phyloP scores from a whole-genome alignment of 2,329 filamentous ascomycete species.

The Colletotrichum gloeosporioides region DNA sequence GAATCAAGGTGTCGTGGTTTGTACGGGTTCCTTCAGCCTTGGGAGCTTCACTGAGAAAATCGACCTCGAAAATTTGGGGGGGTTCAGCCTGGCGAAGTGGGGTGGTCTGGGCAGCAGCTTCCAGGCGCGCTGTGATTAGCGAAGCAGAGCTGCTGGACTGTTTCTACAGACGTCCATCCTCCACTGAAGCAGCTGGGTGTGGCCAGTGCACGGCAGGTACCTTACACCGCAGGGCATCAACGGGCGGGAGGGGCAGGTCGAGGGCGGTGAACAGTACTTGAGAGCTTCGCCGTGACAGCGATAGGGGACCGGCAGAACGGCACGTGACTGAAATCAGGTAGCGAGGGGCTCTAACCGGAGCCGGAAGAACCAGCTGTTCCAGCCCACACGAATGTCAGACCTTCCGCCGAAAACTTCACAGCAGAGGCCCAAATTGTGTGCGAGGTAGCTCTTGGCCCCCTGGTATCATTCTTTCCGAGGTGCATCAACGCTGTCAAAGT shows the following conservation, averaged over 20 bases:
- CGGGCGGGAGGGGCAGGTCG: not conserved
- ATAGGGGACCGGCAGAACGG: not conserved
- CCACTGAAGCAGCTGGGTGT: not conserved
- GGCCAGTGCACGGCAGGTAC: not conserved
- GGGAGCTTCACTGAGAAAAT: slow-evolving; percentile 21
- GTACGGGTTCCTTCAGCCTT: slow-evolving; percentile 21
- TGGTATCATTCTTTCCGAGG: not conserved
- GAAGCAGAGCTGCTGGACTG: not conserved
- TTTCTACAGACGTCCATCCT: slow-evolving; percentile 20
- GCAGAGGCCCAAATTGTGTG: slow-evolving; percentile 9
- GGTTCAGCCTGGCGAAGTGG: slow-evolving; percentile 23
- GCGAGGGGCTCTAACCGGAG: slow-evolving; percentile 7
- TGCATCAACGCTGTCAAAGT: not conserved
- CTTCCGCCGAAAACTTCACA: slow-evolving; percentile 10
- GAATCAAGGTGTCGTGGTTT: slow-evolving; percentile 7
- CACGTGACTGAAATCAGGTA: not conserved
- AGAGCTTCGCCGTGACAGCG: not conserved
- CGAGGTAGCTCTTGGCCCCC: not conserved
- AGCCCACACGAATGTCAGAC: slow-evolving; percentile 16
- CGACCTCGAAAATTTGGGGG: slow-evolving; percentile 20
- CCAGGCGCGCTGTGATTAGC: slow-evolving; percentile 10
- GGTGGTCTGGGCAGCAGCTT: slow-evolving; percentile 15
- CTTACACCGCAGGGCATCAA: not conserved
- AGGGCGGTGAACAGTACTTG: not conserved
- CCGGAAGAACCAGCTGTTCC: slow-evolving; percentile 9